Base-by-base conservation (phyloP, 495 filamentous ascomycete species). In the Aspergillus heteromorphus region DNA sequence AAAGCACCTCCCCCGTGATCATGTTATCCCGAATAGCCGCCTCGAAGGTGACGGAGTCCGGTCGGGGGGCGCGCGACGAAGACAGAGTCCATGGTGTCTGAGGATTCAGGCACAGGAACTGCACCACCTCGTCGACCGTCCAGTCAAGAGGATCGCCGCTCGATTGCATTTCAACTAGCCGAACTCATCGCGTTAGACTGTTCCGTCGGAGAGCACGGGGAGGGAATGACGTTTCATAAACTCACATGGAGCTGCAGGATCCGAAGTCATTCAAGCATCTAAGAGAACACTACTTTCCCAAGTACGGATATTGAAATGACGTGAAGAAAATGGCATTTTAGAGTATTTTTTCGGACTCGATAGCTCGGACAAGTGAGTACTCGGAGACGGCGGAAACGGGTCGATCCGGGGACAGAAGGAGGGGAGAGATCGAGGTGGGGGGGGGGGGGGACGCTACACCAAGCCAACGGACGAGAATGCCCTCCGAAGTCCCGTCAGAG, bases 111-210 rank as follows among this genome's bases (percentile, higher is more conserved):
- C 87, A 90, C 4, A 92, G 67, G 49, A 85, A 84, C 11, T 66
- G 64, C 0, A 88, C 79, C 1, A 91, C 79, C 30, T 82, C 74
- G 18, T 89, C 84, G 19, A 85, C 73, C 19, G 72, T 72, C 88
- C 88, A 92, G 56, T 81, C 65, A 56, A 82, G 80, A 0, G 88
- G 88, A 57, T 91, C 88, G 34, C 69, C 27, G 7, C 16, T n/a
- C 0, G 49, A 3, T 11, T 58, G 23, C 64, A 69, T 68, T 18
- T 42, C 34, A 45, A 4, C 23, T 20, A 18, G 19, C 13, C 19
- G 23, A 27, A 18, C 20, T 14, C 21, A 19, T 16, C 8, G n/a
- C 9, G 27, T 34, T 17, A 23, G 34, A 14, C 5, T 13, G 5
- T n/a, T 38, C 0, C n/a, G 11, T 38, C 11, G 21, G 31, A 31